Percentiles rank a stretch among this genome's conserved stretches.
Conservation (phyloP, 352 stramenopile species). For the Globisporangium rhizosaccharum region DNA sequence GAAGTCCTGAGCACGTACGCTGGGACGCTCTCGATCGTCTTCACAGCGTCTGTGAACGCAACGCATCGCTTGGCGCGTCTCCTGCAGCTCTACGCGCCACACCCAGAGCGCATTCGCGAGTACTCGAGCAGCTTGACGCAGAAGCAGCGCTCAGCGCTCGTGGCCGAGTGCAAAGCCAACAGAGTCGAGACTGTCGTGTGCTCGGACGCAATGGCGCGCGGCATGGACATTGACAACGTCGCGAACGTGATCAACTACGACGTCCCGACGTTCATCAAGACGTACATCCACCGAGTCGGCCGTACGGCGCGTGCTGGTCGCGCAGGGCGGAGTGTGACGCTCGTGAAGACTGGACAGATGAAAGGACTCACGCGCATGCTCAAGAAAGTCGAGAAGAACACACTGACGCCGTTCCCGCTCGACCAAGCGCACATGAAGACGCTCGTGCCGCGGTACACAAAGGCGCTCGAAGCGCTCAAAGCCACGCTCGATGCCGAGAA, state of each 20-base stretch:
- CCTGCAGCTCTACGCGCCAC: conserved; percentile 82
- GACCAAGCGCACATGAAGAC: conserved; percentile 76
- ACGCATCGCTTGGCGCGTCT: conserved; percentile 94
- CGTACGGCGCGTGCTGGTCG: conserved; percentile 80
- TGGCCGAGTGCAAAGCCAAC: conserved; percentile 68
- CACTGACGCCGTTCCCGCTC: conserved; percentile 58
- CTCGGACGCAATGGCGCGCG: conserved; percentile 90
- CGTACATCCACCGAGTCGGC: conserved; percentile 87
- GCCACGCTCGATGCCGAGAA: conserved; percentile 76
- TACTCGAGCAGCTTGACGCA: conserved; percentile 80
- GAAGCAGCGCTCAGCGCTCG: conserved; percentile 68
- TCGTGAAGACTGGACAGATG: conserved; percentile 81
- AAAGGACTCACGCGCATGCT: conserved; percentile 80
- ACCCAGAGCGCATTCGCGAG: conserved; percentile 60
- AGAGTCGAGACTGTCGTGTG: conserved; percentile 82
- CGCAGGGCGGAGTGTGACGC: conserved; percentile 63
- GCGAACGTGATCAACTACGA: conserved; percentile 94
- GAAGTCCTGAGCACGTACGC: conserved; percentile 86
- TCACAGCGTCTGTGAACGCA: conserved; percentile 95
- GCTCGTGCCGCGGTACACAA: conserved; percentile 65
- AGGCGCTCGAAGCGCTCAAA: conserved; percentile 69
- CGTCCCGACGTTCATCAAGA: conserved; percentile 88
- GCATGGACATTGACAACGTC: conserved; percentile 92
- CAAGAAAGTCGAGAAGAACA: conserved; percentile 77
- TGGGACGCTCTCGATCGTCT: conserved; percentile 89